phyloP scores from a whole-genome alignment of 1,284 basidiomycete genomes.

The Golubevia sp. region DNA sequence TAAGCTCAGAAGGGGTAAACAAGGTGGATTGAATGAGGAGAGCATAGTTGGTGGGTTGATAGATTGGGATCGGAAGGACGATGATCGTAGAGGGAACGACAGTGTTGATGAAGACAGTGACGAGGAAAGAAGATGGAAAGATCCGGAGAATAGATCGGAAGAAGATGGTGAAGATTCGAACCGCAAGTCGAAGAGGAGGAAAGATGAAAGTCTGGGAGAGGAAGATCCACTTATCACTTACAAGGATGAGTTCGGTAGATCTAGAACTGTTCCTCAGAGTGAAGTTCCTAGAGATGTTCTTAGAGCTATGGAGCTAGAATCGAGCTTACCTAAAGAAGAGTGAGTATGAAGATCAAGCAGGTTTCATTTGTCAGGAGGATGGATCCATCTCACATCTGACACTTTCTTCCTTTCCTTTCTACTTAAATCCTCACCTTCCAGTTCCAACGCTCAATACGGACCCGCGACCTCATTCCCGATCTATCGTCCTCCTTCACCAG shows the following conservation, averaged over 20 bases:
- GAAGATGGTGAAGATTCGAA: too few species aligned
- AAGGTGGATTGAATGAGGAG: slow-evolving; percentile 75
- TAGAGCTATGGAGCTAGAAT: neutral
- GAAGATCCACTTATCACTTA: slow-evolving; percentile 33
- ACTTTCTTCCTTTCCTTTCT: neutral
- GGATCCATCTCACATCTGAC: too few species aligned
- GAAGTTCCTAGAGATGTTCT: slow-evolving; percentile 23
- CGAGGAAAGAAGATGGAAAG: too few species aligned
- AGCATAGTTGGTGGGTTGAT: slow-evolving; percentile 78
- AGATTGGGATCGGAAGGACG: slow-evolving; percentile 66
- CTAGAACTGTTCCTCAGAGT: slow-evolving; percentile 12
- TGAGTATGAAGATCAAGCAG: slow-evolving; percentile 36
- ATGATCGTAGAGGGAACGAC: too few species aligned
- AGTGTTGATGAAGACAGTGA: too few species aligned
- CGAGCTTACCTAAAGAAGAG: neutral
- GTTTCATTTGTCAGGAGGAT: slow-evolving; percentile 64
- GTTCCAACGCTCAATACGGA: slow-evolving; percentile 11
- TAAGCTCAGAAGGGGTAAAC: slow-evolving; percentile 77
- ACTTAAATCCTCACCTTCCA: neutral
- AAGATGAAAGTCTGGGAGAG: neutral
- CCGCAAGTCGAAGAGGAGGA: too few species aligned
- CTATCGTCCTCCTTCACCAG: slow-evolving; percentile 17
- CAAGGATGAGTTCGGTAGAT: slow-evolving; percentile 42
- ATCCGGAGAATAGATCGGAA: too few species aligned
- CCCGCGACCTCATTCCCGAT: slow-evolving; percentile 31